Conservation (phyloP, 2,329 filamentous ascomycete species). For the Stemphylium lycopersici region DNA sequence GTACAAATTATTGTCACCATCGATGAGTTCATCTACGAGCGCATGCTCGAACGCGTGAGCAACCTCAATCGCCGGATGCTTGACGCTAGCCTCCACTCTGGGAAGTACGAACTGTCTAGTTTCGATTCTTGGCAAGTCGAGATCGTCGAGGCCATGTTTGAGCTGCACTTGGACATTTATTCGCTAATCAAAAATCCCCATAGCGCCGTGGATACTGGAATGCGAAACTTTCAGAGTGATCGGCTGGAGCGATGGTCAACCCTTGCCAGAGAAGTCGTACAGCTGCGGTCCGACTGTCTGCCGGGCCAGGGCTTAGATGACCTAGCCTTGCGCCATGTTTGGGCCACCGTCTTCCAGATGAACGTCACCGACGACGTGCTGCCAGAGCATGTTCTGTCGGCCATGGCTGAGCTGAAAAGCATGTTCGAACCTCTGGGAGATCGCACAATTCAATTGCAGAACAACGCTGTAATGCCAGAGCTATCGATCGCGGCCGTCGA, state of each 20-base stretch:
- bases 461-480: conserved; percentile 88
- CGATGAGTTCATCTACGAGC: conserved; percentile 60
- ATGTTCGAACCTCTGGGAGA: conserved; percentile 57
- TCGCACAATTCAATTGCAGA: conserved; percentile 69
- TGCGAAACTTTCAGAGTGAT: conserved; percentile 62
- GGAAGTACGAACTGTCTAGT: conserved; percentile 27
- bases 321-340: conserved; percentile 66
- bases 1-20: conserved; percentile 60
- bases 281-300: conserved; percentile 39
- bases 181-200: conserved; percentile 66
- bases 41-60: conserved; percentile 45
- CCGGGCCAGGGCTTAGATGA: conserved; percentile 42
- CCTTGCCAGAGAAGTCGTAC: conserved; percentile 62
- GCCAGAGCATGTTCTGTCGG: conserved; percentile 66
- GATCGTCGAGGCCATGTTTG: conserved; percentile 66
- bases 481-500: conserved; percentile 84
- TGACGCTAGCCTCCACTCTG: conserved; percentile 18
- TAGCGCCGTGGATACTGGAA: conserved; percentile 60
- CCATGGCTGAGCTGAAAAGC: conserved; percentile 66
- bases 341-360: conserved; percentile 68
- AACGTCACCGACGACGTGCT: conserved; percentile 62
- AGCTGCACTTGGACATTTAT: conserved; percentile 71
- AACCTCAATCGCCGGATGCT: conserved; percentile 39
- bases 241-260: conserved; percentile 66
- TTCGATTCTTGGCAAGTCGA: conserved; percentile 53